A percentile compares a stretch with the other conserved stretches of the same genome.
phyloP scores from a whole-genome alignment of 2,329 filamentous ascomycete genomes.

The Myriosclerotinia duriaeana region DNA sequence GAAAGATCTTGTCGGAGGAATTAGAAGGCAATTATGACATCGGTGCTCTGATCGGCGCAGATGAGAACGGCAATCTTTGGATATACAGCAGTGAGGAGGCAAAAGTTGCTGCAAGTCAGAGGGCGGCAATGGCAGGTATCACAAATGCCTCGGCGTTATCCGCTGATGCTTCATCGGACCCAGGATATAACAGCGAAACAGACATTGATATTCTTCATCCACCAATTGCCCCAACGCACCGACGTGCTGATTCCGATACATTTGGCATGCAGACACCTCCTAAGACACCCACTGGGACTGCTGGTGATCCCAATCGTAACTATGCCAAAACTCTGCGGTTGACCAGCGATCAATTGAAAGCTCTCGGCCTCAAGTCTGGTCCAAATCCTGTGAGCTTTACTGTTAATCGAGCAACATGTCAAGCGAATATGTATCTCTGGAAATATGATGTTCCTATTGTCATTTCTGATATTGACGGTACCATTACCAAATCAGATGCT shows the following conservation, averaged over 20 bases:
- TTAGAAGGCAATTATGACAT: slow-evolving; percentile 95
- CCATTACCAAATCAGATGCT: slow-evolving; percentile 96
- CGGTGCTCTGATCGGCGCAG: slow-evolving; percentile 88
- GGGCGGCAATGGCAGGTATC: slow-evolving; percentile 53
- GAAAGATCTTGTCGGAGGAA: slow-evolving; percentile 89
- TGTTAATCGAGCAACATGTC: slow-evolving; percentile 90
- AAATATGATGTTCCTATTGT: slow-evolving; percentile 87
- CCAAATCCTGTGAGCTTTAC: slow-evolving; percentile 94
- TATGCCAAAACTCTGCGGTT: slow-evolving; percentile 95
- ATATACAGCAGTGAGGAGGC: slow-evolving; percentile 98
- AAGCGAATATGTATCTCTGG: slow-evolving; percentile 93
- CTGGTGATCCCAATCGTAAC: slow-evolving; percentile 72
- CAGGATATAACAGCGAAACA: slow-evolving; percentile 92
- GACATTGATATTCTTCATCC: slow-evolving; percentile 57
- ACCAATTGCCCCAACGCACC: slow-evolving; percentile 50
- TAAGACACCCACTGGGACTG: slow-evolving; percentile 63
- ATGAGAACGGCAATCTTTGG: slow-evolving; percentile 97
- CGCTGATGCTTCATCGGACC: slow-evolving; percentile 79
- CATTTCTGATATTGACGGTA: slow-evolving; percentile 97
- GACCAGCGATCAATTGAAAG: slow-evolving; percentile 92
- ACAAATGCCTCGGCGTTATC: slow-evolving; percentile 30
- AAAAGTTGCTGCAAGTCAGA: slow-evolving; percentile 80
- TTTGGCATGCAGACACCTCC: slow-evolving; percentile 61
- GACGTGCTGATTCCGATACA: slow-evolving; percentile 58
- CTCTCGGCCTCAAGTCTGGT: slow-evolving; percentile 77